Evolutionary conservation across 192 early-diverging fungal species (phyloP), one percentile per base, ranked within the genome.

Genomic region (Coemansia reversa): DNA sequence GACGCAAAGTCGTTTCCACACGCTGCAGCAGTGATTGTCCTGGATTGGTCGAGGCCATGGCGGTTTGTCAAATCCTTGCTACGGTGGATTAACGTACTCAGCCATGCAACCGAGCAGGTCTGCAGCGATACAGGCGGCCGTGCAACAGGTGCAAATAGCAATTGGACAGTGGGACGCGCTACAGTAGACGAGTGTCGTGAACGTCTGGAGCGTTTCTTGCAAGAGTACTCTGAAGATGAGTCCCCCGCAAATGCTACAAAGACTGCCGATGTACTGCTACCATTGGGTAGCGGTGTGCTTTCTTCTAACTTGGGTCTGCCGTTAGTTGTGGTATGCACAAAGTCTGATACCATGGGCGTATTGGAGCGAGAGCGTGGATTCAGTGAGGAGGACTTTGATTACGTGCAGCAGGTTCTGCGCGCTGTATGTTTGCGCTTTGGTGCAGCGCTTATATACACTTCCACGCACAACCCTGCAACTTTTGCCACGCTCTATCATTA

Each of bases 1-100:
- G 88, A 86, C 62, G 71, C 84, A 32, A 81, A 86, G 20, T 83
- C 90, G 18, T 65, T 93, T 29, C 63, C 84, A 0, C 82, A 87
- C 58, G 82, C 88, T 0, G 71, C 89, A 25, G 87, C 91, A 0
- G 76, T 95, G 0, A 83, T 98, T 54, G 87, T 90, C 49, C 79
- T 98, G 48, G 95, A 98, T 79, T 98, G 95, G 95, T 84, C 87
- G 22, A 82, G 84, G 72, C 95, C 95, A 20, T 94, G 93, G 92
- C 79, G 72, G 27, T 97, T 94, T 77, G 67, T 95, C 65, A 87
- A 89, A 63, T 78, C 87, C 23, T 80, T 95, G 60, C 84, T 92
- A 59, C 83, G 86, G 22, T 97, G 93, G 91, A 72, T 93, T 29
- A 79, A 81, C 51, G 83, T 94, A 23, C 72, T 97, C 29, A 74